Evolutionary conservation across 495 filamentous ascomycete species (phyloP).

Genomic region (Hypoxylon lenormandii): DNA sequence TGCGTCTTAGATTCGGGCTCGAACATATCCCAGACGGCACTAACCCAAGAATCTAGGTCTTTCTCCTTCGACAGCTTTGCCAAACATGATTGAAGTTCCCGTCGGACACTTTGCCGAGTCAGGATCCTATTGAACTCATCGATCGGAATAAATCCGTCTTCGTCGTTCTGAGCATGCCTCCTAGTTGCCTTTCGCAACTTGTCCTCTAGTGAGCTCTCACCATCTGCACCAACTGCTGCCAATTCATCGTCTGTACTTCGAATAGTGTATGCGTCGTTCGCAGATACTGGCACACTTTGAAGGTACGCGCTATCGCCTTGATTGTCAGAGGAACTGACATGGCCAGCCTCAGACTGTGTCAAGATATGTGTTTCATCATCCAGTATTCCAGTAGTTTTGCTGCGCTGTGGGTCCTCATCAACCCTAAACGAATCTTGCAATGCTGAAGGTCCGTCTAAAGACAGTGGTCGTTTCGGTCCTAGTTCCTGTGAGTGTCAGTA

Average conservation of each 20-base stretch:
- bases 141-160: neutral
- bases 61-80: neutral
- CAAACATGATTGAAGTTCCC: neutral
- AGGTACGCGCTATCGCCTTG: neutral
- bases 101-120: neutral
- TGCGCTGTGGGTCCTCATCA: too few relatives aligned
- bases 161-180: neutral
- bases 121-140: neutral
- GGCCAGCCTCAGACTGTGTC: neutral
- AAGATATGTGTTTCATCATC: neutral
- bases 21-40: neutral
- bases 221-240: neutral
- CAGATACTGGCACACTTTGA: neutral
- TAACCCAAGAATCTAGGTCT: too few relatives aligned
- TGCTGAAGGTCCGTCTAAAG: too few relatives aligned
- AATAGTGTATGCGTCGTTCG: neutral
- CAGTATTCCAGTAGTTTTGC: neutral
- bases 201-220: neutral
- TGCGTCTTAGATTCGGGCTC: neutral
- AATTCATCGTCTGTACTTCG: neutral
- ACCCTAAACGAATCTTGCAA: too few relatives aligned
- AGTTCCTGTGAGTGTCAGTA: too few relatives aligned
- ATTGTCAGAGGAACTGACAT: neutral
- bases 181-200: neutral
- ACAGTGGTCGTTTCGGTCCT: too few relatives aligned